Evolutionary conservation across 208 protist species (phyloP), one percentile per base, ranked within the genome.

Genomic region (Trypanosoma mega): DNA sequence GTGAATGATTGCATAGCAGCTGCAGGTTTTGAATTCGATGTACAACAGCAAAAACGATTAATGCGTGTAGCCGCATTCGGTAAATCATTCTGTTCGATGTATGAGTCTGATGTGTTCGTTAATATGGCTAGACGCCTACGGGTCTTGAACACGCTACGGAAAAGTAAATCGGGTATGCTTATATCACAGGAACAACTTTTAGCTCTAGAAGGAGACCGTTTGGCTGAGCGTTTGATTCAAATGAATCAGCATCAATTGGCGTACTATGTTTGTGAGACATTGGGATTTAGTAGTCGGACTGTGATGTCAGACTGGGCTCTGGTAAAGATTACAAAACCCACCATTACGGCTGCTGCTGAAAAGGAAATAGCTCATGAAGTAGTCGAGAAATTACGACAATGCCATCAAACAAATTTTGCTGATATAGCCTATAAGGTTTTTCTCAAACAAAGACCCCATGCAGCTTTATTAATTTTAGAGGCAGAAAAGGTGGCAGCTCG

Each of bases 271-370:
- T 68, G 70, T 20, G 71, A 92, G 7, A 67, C 70, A 6, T 61
- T 98, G 1, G 83, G 78, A 23, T 51, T 87, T 11, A 73, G 82
- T 49, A 68, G 68, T 3, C 79, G 92, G 23, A 63, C 48, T 7
- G 79, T 98, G 5, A 70, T 99, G n/a, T 63, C 87, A 43, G 84
- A 97, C 58, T 99, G 97, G 97, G 97, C 94, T 8, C 80, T 97
- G 55, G 69, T 63, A 11, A 98, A 97, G 65, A 80, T 99, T 12
- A 61, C 54, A 1, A 39, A 69, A 36, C 48, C 41, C 27, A 55
- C 51, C 21, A 57, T 53, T 18, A 33, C 53, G 12, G 26, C 47
- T 29, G 59, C 60, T 2, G 63, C 65, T 5, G 80, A 88, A 34
- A 74, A 63, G 43, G 37, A 48, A 44, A 52, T 69, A 27, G 78